A percentile compares a stretch with the other conserved stretches of the same genome.
phyloP scores from a whole-genome alignment of 192 early-diverging fungal genomes.

The Linnemannia elongata region DNA sequence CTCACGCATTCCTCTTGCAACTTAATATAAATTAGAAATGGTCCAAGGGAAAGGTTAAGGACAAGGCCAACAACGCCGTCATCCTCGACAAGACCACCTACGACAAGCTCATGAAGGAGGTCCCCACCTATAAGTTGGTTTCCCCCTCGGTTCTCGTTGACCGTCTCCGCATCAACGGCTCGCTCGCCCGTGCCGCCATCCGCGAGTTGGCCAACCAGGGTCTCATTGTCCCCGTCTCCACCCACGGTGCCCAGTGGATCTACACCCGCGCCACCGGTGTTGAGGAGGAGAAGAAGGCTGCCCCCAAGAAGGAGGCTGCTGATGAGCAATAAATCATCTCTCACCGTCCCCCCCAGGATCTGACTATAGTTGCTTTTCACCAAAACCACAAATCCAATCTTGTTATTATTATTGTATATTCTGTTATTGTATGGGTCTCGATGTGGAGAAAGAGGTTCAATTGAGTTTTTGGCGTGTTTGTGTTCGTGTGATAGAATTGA shows the following conservation, averaged over 20 bases:
- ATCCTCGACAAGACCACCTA: conserved; percentile 97
- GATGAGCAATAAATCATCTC: conserved; percentile 56
- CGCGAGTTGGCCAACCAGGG: conserved; percentile 93
- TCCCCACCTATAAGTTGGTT: conserved; percentile 99
- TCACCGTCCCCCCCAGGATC: neutral
- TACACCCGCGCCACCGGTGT: conserved; percentile 75
- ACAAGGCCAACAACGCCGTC: conserved; percentile 99
- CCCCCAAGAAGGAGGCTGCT: conserved; percentile 40
- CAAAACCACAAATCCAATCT: neutral
- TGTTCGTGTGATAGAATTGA: neutral
- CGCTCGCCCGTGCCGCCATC: conserved; percentile 95
- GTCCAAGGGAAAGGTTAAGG: conserved; percentile 99
- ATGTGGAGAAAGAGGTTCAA: neutral
- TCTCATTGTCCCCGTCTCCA: conserved; percentile 91
- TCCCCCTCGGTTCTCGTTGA: conserved; percentile 98
- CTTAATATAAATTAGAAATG: conserved; percentile 83
- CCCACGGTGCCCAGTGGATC: conserved; percentile 93
- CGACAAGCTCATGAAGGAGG: conserved; percentile 99
- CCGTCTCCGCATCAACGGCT: conserved; percentile 98
- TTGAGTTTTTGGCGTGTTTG: neutral
- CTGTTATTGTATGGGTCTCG: neutral
- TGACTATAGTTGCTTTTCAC: neutral
- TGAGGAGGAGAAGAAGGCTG: conserved; percentile 64
- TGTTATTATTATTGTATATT: neutral
- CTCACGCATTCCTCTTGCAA: neutral